Conservation (phyloP, 2,329 filamentous ascomycete genomes). For the Ascocoryne sarcoides region DNA sequence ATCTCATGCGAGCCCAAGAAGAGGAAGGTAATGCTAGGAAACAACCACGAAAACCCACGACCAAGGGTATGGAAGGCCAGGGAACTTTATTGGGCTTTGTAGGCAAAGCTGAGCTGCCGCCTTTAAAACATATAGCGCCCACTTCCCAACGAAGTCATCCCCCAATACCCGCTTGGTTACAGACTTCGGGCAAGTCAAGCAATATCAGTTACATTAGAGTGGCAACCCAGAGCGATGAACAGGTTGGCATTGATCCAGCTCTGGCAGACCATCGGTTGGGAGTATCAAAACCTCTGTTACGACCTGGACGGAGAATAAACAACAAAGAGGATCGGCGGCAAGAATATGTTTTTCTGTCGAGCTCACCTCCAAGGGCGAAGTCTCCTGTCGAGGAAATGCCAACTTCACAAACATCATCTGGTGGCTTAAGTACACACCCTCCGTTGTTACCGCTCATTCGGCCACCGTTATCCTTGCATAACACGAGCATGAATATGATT, state of each 20-base stretch:
- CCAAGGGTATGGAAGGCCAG: conserved; percentile 15
- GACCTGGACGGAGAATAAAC: neutral
- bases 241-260: neutral
- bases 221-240: neutral
- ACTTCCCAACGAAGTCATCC: neutral
- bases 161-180: no score
- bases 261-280: neutral
- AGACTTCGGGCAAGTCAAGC: neutral
- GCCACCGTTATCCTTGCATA: conserved; percentile 6
- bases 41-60: conserved; percentile 2
- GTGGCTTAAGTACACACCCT: conserved; percentile 13
- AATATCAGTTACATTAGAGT: neutral
- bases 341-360: conserved; percentile 26
- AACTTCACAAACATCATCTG: conserved; percentile 3
- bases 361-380: conserved; percentile 21
- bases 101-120: conserved; percentile 16
- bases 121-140: neutral
- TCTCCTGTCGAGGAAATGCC: conserved; percentile 1
- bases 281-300: no score
- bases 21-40: neutral
- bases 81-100: conserved; percentile 22
- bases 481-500: conserved; percentile 9
- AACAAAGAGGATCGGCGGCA: neutral
- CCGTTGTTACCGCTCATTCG: conserved; percentile 20
- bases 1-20: conserved; percentile 10